Conservation (phyloP, 2,329 filamentous ascomycete species). For the Graphiopsis chlorocephala region DNA sequence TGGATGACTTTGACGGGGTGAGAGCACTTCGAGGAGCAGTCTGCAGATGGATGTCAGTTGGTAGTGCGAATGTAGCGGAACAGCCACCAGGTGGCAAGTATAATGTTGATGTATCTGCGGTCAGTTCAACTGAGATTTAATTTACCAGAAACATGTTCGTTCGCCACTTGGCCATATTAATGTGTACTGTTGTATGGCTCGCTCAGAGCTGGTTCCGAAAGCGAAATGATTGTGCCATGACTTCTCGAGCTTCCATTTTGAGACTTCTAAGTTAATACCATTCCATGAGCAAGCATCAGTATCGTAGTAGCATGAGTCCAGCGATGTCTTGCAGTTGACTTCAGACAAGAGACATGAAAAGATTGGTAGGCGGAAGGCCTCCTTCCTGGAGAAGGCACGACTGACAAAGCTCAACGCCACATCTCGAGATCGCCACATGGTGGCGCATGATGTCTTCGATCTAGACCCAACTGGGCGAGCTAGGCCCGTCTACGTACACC, state of each 20-base stretch:
- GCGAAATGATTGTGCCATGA: not conserved
- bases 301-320: not conserved
- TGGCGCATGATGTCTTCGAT: not conserved
- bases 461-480: not conserved
- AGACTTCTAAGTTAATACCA: not conserved
- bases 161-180: not conserved
- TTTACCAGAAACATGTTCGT: not conserved
- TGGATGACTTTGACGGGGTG: not conserved
- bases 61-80: not conserved
- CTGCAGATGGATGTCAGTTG: not conserved
- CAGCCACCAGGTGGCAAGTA: not conserved
- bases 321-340: not conserved
- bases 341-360: not conserved
- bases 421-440: not conserved
- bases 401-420: not conserved
- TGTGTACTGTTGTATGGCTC: not conserved
- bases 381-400: not conserved
- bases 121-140: not conserved
- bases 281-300: not conserved
- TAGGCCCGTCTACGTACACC: constrained; percentile 14
- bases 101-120: not conserved
- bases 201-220: not conserved
- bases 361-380: not conserved
- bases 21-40: not conserved
- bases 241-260: not conserved